Base-by-base conservation (phyloP, 2,329 filamentous ascomycete genomes). In the Aspergillus neotritici region DNA sequence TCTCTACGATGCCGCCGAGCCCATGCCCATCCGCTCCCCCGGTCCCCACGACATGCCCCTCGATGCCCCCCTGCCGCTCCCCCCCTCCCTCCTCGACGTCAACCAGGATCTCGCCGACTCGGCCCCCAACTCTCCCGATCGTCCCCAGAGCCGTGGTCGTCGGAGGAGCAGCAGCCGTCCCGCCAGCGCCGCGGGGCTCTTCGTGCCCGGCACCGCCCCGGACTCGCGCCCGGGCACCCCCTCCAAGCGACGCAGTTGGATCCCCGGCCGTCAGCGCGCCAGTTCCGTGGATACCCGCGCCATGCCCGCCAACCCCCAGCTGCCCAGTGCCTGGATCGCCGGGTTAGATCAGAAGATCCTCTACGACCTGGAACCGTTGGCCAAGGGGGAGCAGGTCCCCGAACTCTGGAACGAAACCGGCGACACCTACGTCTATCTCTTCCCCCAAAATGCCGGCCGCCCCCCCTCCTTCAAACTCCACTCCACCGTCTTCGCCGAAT, bases 341-440 rank as follows among this genome's bases (percentile, higher is more conserved):
- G 78, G 78, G 6, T 67, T 80, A 51, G 68, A 73, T 34, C 74
- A 78, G 47, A 76, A 75, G 53, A 66, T 78, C 17, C 62, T 73
- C 3, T 83, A 82, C 51, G 77, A 80, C 52, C 47, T 79, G 39
- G 63, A 67, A 3, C 67, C 69, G 25, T 52, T 83, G 49, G 48
- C 74, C 16, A 67, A 68, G 41, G 78, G 72, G 31, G 70, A 77
- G 45, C 76, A 71, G 62, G 75, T 80, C 12, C 58, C 68, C 5
- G 80, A 83, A 54, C 60, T 83, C 7, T 84, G 80, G 80, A 77
- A 82, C 51, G 75, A 80, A 3, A 60, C 72, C 36, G 80, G 76
- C n/a, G 78, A 83, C 57, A 82, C 79, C 11, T 72, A 75, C 47
- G 70, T 84, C n/a, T 79, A 83, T 53, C 68, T 83, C 11, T 82